Evolutionary conservation across 208 protist species (phyloP), one percentile per base, ranked within the genome.

Genomic region (Crithidia brevicula): DNA sequence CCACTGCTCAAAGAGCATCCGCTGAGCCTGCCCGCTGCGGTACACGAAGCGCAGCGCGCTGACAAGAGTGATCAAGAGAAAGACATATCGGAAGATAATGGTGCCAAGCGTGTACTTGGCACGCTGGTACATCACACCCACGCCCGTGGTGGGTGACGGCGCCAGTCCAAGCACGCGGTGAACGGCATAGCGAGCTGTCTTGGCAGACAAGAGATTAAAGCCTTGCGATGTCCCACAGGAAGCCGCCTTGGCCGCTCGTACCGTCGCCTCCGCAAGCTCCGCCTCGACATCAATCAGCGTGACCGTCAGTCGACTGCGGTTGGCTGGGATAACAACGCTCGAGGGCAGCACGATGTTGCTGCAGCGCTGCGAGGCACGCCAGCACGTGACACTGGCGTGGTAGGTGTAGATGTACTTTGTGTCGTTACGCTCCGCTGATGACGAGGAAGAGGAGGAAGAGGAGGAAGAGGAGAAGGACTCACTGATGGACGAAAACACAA

Each of bases 111-210:
- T 95, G 81, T 91, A 95, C 16, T 30, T 2, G 40, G 69, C 43
- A 1, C 83, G 74, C 61, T 95, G 89, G 63, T 87, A 92, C 45
- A 86, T 76, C 36, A 91, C 75, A 10, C 82, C 89, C 0, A 95
- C 77, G 7, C 76, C 71, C 11, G 82, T 82, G 15, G 52, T 62
- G 0, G 50, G 40, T 20, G 45, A 4, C 16, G 43, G 22, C n/a
- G n/a, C n/a, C n/a, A n/a, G n/a, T n/a, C n/a, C n/a, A n/a, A n/a
- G n/a, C n/a, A n/a, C 15, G 36, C 36, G 36, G 10, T 16, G 15
- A 7, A 40, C 36, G 36, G 10, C 36, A 13, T 40, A 0, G 8
- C 36, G 36, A 40, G 15, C 1, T 13, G 36, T 16, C 36, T 40
- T 13, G 36, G 10, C 36, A 40, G 36, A 40, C 42, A 47, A 47